phyloP scores from a whole-genome alignment of 495 filamentous ascomycete genomes.

The Aspergillus ostianus region DNA sequence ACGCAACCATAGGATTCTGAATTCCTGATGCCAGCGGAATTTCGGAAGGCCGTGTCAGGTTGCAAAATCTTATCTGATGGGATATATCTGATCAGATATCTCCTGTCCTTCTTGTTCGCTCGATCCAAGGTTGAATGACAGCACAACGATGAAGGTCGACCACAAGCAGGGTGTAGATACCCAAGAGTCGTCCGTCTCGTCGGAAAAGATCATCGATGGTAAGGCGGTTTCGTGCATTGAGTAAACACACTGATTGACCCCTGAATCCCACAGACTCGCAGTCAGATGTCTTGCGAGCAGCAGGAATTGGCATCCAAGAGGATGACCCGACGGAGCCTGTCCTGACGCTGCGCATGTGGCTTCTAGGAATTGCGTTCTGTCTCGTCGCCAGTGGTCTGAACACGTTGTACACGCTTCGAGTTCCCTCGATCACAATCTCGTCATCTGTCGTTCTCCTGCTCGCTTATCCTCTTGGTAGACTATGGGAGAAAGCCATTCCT shows the following conservation, averaged over 20 bases:
- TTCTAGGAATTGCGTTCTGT: constrained; percentile 58
- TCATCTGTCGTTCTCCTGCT: constrained; percentile 61
- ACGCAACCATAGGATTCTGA: background rate
- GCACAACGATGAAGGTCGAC: background rate
- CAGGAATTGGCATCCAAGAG: constrained; percentile 23
- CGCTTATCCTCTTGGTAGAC: constrained; percentile 61
- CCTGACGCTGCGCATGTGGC: constrained; percentile 65
- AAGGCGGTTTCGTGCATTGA: background rate
- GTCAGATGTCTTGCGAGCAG: constrained; percentile 25
- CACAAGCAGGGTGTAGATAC: background rate
- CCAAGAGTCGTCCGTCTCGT: background rate
- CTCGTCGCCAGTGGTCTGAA: constrained; percentile 61
- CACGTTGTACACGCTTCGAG: constrained; percentile 61
- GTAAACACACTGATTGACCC: background rate
- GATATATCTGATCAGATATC: background rate
- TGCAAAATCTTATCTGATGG: constrained; percentile 5
- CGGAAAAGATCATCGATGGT: background rate
- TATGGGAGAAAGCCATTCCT: constrained; percentile 50
- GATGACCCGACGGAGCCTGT: constrained; percentile 37
- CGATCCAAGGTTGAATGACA: background rate
- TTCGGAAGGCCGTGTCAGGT: background rate
- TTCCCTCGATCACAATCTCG: constrained; percentile 52
- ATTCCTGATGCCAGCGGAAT: background rate
- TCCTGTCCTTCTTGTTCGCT: background rate
- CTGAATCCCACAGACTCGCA: constrained; percentile 13